These are phyloP conservation scores for Agaricus bisporus DNA, from an alignment of 768 basidiomycete genomes.

Conservation along the genomic window DNA sequence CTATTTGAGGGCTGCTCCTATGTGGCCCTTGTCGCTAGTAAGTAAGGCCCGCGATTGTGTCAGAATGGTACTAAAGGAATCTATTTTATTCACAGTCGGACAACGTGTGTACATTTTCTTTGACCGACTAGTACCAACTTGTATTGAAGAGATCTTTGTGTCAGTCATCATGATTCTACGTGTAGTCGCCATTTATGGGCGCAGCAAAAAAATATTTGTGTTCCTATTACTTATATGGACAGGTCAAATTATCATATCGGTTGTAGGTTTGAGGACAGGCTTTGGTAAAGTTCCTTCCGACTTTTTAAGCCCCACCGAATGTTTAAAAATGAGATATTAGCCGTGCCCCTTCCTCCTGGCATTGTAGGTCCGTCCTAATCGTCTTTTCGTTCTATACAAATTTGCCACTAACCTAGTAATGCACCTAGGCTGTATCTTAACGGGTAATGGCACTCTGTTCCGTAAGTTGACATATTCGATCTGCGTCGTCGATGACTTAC, in stretches of 20 bases:
- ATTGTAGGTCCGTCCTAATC: constrained; percentile 16
- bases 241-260: constrained; percentile 19
- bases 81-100: background rate
- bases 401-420: background rate
- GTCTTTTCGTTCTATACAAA: background rate
- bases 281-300: constrained; percentile 16
- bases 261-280: constrained; percentile 17
- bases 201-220: constrained; percentile 13
- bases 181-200: constrained; percentile 23
- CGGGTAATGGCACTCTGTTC: constrained; percentile 16
- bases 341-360: constrained; percentile 18
- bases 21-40: constrained; percentile 17
- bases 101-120: constrained; percentile 11
- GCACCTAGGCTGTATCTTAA: constrained; percentile 22
- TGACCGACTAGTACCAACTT: background rate
- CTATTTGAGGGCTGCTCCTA: constrained; percentile 23
- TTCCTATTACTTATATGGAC: constrained; percentile 19
- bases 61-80: no score
- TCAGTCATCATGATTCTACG: constrained; percentile 29
- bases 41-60: background rate
- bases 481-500: no score
- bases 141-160: background rate
- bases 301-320: no score
- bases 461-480: constrained; percentile 12
- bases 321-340: constrained; percentile 8